A percentile compares a stretch with the other conserved stretches of the same genome.
phyloP scores from a whole-genome alignment of 2,329 filamentous ascomycete genomes.

The Blastomyces gilchristii region DNA sequence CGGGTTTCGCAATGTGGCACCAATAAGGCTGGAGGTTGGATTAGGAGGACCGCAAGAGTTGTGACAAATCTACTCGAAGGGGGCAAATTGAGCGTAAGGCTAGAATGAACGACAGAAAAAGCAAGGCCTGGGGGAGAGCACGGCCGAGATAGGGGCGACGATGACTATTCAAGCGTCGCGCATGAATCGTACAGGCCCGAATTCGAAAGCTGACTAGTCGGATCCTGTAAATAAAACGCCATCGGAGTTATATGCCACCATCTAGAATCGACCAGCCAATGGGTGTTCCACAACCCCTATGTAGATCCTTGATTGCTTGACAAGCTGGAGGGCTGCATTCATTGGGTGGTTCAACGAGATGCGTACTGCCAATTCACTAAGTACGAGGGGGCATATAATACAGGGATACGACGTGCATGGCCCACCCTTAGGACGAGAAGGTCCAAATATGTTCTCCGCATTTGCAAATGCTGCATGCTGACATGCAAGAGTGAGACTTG shows the following conservation, averaged over 20 bases:
- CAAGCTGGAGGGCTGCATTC: neutral
- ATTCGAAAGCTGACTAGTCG: neutral
- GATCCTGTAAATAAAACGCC: slow-evolving; percentile 5
- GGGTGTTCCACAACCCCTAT: neutral
- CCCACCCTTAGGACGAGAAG: neutral
- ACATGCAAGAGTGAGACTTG: slow-evolving; percentile 11
- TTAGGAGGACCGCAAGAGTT: neutral
- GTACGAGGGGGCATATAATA: slow-evolving; percentile 1
- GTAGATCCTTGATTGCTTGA: slow-evolving; percentile 3
- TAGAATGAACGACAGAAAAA: slow-evolving; percentile 11
- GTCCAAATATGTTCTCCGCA: slow-evolving; percentile 7
- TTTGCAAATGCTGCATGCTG: slow-evolving; percentile 12
- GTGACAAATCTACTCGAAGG: slow-evolving; percentile 1
- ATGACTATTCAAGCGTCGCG: slow-evolving; percentile 8
- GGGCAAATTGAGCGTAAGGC: neutral
- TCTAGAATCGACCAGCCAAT: slow-evolving; percentile 3
- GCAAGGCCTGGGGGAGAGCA: slow-evolving; percentile 1
- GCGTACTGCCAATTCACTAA: slow-evolving; percentile 6
- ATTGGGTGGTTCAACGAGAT: slow-evolving; percentile 1
- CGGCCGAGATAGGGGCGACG: neutral
- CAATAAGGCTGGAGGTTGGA: slow-evolving; percentile 9
- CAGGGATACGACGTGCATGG: slow-evolving; percentile 9
- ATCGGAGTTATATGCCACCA: neutral
- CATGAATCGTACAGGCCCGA: slow-evolving; percentile 7
- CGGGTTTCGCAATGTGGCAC: slow-evolving; percentile 14